phyloP scores from a whole-genome alignment of 371 early-diverging fungal genomes.

The Mucor mucedo region DNA sequence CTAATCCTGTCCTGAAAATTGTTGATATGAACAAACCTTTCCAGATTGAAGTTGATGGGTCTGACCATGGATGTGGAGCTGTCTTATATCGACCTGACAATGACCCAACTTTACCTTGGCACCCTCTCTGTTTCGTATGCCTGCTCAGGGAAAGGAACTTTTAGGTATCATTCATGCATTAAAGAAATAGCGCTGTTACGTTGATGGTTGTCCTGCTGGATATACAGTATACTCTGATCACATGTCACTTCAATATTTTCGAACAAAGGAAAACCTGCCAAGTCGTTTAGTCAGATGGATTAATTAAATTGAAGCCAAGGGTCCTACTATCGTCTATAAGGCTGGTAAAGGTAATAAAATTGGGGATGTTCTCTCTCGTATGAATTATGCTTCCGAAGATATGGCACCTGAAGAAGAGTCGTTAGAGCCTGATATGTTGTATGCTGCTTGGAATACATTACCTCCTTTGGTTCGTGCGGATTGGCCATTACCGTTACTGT shows the following conservation, averaged over 20 bases:
- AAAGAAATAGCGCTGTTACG: constrained; percentile 32
- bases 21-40: no score
- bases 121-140: constrained; percentile 33
- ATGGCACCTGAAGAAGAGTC: neutral
- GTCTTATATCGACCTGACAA: neutral
- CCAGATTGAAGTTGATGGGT: no score
- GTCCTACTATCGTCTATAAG: constrained; percentile 35
- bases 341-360: constrained; percentile 29
- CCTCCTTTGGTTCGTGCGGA: neutral
- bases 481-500: constrained; percentile 4
- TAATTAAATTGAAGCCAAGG: constrained; percentile 25
- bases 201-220: constrained; percentile 20
- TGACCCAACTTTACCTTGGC: constrained; percentile 18
- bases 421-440: constrained; percentile 5
- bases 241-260: constrained; percentile 23
- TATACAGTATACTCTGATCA: constrained; percentile 35
- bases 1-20: neutral
- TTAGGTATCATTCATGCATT: constrained; percentile 26
- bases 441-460: constrained; percentile 4
- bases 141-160: constrained; percentile 35
- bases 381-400: neutral
- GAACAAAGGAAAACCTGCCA: no score
- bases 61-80: no score
- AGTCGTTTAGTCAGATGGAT: no score
- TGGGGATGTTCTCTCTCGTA: neutral